Percentiles rank a stretch among this genome's conserved stretches.
Evolutionary conservation across 2,329 filamentous ascomycete species (phyloP).

Genomic region (Microsporum ferrugineum): DNA sequence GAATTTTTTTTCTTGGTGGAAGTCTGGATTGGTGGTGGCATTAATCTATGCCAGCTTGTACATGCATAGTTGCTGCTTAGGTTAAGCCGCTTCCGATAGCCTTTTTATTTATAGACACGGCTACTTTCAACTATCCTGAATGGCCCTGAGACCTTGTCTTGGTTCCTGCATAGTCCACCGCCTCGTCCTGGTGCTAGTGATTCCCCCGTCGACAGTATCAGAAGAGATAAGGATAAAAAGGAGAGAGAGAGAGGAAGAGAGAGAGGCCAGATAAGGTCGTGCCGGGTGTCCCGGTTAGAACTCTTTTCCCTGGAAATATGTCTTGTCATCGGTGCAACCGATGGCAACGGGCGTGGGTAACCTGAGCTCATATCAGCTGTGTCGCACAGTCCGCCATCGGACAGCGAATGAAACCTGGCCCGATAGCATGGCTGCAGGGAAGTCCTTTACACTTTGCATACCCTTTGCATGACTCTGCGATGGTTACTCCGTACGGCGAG

Average conservation of each 20-base stretch:
- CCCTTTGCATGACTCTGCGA: not conserved
- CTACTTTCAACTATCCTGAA: not conserved
- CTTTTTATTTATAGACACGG: not conserved
- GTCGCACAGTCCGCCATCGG: not conserved
- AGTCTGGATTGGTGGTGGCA: not conserved
- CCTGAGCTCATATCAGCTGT: not conserved
- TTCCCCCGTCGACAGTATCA: not conserved
- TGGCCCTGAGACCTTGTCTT: not conserved
- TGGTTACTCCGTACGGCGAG: too few relatives aligned
- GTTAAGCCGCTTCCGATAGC: not conserved
- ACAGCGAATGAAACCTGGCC: not conserved
- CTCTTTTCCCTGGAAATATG: not conserved
- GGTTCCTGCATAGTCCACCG: not conserved
- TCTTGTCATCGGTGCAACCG: not conserved
- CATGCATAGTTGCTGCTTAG: not conserved
- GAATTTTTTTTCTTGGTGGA: too few relatives aligned
- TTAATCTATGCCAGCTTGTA: not conserved
- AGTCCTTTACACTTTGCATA: not conserved
- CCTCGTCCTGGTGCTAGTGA: not conserved
- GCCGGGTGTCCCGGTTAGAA: not conserved
- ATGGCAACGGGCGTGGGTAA: not conserved
- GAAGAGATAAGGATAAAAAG: not conserved
- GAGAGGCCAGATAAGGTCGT: not conserved
- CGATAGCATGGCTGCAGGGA: not conserved
- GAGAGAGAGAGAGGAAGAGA: not conserved